A percentile compares a stretch with the other conserved stretches of the same genome.
These are phyloP conservation scores for Przewalskia tangutica DNA, from an alignment of 257 asterid species.

Conservation along the genomic window DNA sequence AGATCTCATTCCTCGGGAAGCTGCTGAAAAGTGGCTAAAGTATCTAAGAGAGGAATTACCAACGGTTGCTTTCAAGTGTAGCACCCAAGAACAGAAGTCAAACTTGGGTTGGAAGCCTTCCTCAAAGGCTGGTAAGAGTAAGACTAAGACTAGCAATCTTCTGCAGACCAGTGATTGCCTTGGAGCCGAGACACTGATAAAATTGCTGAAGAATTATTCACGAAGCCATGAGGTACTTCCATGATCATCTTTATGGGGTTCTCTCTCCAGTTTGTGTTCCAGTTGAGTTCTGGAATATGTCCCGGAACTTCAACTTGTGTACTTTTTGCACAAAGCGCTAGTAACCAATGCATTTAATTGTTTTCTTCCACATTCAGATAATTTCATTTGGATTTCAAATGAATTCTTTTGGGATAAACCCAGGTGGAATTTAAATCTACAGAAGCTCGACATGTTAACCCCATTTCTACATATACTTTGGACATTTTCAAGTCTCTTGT, in stretches of 20 bases:
- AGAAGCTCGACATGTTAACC: background rate
- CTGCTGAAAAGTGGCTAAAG: conserved; percentile 91
- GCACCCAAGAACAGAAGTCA: conserved; percentile 90
- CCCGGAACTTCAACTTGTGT: background rate
- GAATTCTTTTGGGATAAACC: background rate
- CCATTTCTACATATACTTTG: background rate
- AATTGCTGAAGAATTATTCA: conserved; percentile 72
- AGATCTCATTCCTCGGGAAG: conserved; percentile 94
- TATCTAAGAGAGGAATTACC: conserved; percentile 92
- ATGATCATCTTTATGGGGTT: background rate
- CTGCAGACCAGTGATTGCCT: conserved; percentile 90
- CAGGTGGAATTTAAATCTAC: background rate
- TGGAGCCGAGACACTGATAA: conserved; percentile 82
- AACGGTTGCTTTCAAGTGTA: conserved; percentile 86
- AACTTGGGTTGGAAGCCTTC: conserved; percentile 87
- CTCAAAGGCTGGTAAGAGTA: conserved; percentile 35
- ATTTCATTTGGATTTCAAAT: background rate
- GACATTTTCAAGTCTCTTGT: background rate
- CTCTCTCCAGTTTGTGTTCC: background rate
- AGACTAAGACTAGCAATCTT: conserved; percentile 22
- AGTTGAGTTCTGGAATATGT: background rate
- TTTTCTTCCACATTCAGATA: background rate
- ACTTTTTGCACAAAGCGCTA: background rate
- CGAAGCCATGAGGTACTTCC: conserved; percentile 58
- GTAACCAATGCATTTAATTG: background rate